Conservation (phyloP, 345 rosid genomes). For the Euphorbia pulcherrima region DNA sequence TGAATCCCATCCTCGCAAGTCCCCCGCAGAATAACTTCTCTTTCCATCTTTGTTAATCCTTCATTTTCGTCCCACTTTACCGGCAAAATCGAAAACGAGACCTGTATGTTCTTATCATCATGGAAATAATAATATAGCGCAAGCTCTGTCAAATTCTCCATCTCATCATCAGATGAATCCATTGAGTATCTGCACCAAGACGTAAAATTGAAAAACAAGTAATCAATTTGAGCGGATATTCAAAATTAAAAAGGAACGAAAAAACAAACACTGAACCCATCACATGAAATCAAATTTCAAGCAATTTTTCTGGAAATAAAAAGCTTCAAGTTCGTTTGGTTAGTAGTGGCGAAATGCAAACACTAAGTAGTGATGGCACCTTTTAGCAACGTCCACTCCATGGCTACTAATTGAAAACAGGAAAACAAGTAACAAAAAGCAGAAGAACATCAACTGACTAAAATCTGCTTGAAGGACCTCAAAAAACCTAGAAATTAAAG, state of each 20-base stretch:
- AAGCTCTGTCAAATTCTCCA: slow-evolving; percentile 1
- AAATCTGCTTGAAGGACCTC: not conserved
- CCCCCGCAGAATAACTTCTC: slow-evolving; percentile 6
- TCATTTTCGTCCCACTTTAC: slow-evolving; percentile 12
- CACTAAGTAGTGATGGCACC: not conserved
- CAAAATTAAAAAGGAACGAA: not conserved
- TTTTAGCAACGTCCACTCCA: not conserved
- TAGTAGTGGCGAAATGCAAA: not conserved
- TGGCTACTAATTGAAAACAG: not conserved
- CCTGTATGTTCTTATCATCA: not conserved
- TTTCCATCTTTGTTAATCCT: not conserved
- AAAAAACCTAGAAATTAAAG: not conserved
- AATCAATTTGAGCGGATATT: not conserved
- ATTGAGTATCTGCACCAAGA: not conserved
- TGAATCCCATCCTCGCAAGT: slow-evolving; percentile 4
- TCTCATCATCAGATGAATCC: slow-evolving; percentile 22
- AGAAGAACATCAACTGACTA: not conserved
- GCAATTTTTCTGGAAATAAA: not conserved
- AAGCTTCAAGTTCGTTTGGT: not conserved
- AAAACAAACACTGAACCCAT: not conserved
- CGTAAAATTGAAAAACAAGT: not conserved
- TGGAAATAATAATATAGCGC: slow-evolving; percentile 7
- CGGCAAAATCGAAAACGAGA: slow-evolving; percentile 16
- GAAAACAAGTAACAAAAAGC: not conserved
- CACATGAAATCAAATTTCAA: not conserved